These are phyloP conservation scores for Arthroderma uncinatum DNA, from an alignment of 2,329 filamentous ascomycete species.

Conservation along the genomic window DNA sequence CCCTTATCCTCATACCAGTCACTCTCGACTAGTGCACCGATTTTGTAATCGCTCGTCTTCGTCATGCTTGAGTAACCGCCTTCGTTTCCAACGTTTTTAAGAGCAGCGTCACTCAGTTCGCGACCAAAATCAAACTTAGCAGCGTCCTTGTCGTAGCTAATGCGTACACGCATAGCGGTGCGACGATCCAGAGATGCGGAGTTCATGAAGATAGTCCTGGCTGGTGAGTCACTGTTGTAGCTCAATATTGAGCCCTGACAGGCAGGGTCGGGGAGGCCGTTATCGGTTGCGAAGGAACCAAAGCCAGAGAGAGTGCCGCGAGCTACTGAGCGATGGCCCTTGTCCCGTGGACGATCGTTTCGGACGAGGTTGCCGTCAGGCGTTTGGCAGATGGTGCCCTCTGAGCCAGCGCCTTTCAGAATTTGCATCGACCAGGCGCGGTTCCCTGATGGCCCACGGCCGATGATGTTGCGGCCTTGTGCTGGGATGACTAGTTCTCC, in stretches of 20 bases:
- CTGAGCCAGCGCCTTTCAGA: constrained; percentile 5
- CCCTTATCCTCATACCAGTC: constrained; percentile 7
- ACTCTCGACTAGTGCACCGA: constrained; percentile 7
- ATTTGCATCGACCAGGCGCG: constrained; percentile 16
- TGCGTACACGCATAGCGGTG: constrained; percentile 6
- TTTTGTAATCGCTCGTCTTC: constrained; percentile 9
- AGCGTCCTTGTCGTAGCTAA: constrained; percentile 8
- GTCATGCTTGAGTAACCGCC: constrained; percentile 9
- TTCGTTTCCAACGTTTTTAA: constrained; percentile 5
- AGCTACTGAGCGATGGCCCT: not conserved
- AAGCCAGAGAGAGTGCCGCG: constrained; percentile 7
- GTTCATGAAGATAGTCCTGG: constrained; percentile 8
- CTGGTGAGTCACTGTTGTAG: constrained; percentile 3
- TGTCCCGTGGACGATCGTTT: constrained; percentile 2
- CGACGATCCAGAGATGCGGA: constrained; percentile 1
- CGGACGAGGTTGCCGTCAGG: constrained; percentile 8
- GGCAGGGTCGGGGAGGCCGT: constrained; percentile 8
- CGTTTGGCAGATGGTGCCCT: constrained; percentile 8
- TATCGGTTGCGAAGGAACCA: not conserved
- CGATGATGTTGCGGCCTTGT: constrained; percentile 19
- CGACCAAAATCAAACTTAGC: constrained; percentile 8
- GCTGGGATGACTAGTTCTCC: constrained; percentile 19
- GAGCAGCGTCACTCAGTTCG: constrained; percentile 1
- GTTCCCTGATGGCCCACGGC: constrained; percentile 15
- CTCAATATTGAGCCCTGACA: constrained; percentile 7